phyloP scores from a whole-genome alignment of 2,329 filamentous ascomycete genomes.

The Botrytis medusae region DNA sequence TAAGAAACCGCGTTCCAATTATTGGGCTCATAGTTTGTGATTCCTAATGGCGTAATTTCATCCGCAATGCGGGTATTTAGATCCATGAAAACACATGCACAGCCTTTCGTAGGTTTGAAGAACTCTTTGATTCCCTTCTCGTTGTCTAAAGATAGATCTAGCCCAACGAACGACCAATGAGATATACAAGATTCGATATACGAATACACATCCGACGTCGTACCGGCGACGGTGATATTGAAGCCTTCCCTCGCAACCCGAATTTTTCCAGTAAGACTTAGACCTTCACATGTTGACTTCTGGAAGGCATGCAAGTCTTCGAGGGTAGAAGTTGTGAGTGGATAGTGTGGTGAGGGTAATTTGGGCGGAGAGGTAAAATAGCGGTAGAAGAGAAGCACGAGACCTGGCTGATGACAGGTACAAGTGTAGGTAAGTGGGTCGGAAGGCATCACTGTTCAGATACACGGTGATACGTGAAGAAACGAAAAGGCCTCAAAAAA shows the following conservation, averaged over 20 bases:
- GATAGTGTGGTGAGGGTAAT: constrained; percentile 24
- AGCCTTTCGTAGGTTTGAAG: constrained; percentile 38
- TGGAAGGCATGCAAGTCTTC: constrained; percentile 33
- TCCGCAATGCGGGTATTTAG: constrained; percentile 32
- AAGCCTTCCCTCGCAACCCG: constrained; percentile 39
- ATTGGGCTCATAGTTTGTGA: constrained; percentile 36
- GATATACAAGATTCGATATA: constrained; percentile 35
- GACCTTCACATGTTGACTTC: constrained; percentile 24
- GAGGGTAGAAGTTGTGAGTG: constrained; percentile 23
- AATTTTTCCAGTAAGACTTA: constrained; percentile 37
- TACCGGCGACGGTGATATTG: constrained; percentile 40
- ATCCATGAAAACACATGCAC: constrained; percentile 37
- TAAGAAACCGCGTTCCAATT: constrained; percentile 36
- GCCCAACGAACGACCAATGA: constrained; percentile 38
- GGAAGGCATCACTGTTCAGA: constrained; percentile 26
- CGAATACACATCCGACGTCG: constrained; percentile 25
- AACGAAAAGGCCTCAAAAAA: neutral
- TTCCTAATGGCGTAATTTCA: constrained; percentile 40
- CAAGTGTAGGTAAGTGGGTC: constrained; percentile 39
- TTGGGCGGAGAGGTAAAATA: constrained; percentile 36
- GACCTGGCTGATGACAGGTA: constrained; percentile 33
- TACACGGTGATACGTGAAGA: neutral
- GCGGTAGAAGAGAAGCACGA: constrained; percentile 40
- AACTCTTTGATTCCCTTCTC: constrained; percentile 26
- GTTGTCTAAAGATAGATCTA: constrained; percentile 27